Evolutionary conservation across 2,329 filamentous ascomycete species (phyloP).

Genomic region (Xylariaceae sp.): DNA sequence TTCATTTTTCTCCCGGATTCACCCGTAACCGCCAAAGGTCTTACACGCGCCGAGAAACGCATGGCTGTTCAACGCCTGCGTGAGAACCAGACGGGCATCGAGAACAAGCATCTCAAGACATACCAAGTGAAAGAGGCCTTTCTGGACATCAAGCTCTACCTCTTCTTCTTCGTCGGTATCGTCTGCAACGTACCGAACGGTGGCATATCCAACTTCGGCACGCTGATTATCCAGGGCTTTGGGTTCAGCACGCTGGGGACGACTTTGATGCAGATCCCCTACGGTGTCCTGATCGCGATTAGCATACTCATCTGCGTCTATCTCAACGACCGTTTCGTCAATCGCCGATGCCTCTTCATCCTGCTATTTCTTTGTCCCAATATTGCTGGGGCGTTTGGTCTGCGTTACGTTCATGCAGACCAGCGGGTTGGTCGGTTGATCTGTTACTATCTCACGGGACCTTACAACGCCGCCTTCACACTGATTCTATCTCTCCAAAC

Average conservation of each 20-base stretch:
- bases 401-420: slow-evolving; percentile 49
- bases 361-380: slow-evolving; percentile 55
- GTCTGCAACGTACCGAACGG: slow-evolving; percentile 58
- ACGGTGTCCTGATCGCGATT: slow-evolving; percentile 29
- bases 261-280: slow-evolving; percentile 55
- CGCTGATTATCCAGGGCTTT: slow-evolving; percentile 59
- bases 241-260: slow-evolving; percentile 57
- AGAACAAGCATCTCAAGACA: slow-evolving; percentile 40
- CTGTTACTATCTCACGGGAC: slow-evolving; percentile 58
- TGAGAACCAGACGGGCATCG: slow-evolving; percentile 42
- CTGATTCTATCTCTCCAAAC: slow-evolving; percentile 44
- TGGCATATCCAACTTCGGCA: slow-evolving; percentile 61
- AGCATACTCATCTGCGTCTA: slow-evolving; percentile 27
- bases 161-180: slow-evolving; percentile 54
- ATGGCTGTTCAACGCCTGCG: slow-evolving; percentile 43
- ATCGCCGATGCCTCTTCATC: slow-evolving; percentile 41
- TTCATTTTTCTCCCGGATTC: slow-evolving; percentile 51
- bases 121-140: slow-evolving; percentile 44
- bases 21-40: slow-evolving; percentile 54
- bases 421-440: slow-evolving; percentile 51
- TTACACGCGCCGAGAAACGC: slow-evolving; percentile 44
- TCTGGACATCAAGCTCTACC: slow-evolving; percentile 51
- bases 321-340: slow-evolving; percentile 26
- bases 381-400: slow-evolving; percentile 55
- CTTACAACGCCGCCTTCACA: slow-evolving; percentile 58